phyloP scores from a whole-genome alignment of 139 green algal species.

The Volvox reticuliferus region DNA sequence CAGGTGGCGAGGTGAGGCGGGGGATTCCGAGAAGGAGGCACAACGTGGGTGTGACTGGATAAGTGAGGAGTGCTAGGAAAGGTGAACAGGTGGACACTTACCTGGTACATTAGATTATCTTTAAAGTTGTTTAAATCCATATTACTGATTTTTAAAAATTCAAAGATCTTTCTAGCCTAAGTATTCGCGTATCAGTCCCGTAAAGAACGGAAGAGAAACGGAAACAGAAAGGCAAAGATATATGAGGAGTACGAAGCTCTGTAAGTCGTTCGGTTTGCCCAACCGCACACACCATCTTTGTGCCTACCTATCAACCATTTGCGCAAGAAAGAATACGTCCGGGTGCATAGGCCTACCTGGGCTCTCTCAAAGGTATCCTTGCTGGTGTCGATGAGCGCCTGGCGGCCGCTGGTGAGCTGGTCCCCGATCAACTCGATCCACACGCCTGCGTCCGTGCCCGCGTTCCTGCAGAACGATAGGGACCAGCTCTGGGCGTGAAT shows the following conservation, averaged over 20 bases:
- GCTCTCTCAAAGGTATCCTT: conserved; percentile 63
- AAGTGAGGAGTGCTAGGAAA: too few species aligned
- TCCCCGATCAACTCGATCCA: conserved; percentile 55
- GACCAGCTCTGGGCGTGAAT: too few species aligned
- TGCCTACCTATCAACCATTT: not conserved
- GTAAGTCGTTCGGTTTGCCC: too few species aligned
- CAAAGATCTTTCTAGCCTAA: too few species aligned
- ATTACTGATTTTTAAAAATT: too few species aligned
- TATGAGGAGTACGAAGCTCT: too few species aligned
- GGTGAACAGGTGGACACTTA: too few species aligned
- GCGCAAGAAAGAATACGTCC: not conserved
- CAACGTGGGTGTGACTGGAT: too few species aligned
- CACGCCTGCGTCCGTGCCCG: conserved; percentile 57
- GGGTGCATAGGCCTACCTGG: conserved; percentile 8
- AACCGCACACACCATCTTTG: not conserved
- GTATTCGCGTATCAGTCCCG: too few species aligned
- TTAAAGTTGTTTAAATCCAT: too few species aligned
- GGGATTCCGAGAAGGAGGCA: too few species aligned
- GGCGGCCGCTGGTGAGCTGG: conserved; percentile 39
- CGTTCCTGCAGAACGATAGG: conserved; percentile 35
- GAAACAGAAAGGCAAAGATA: not conserved
- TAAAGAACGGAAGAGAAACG: not conserved
- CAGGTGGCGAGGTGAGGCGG: not conserved
- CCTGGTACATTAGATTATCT: too few species aligned
- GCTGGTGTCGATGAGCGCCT: conserved; percentile 50